Conservation (phyloP, 164 flowering plant species). For the Cinnamomum chago region DNA sequence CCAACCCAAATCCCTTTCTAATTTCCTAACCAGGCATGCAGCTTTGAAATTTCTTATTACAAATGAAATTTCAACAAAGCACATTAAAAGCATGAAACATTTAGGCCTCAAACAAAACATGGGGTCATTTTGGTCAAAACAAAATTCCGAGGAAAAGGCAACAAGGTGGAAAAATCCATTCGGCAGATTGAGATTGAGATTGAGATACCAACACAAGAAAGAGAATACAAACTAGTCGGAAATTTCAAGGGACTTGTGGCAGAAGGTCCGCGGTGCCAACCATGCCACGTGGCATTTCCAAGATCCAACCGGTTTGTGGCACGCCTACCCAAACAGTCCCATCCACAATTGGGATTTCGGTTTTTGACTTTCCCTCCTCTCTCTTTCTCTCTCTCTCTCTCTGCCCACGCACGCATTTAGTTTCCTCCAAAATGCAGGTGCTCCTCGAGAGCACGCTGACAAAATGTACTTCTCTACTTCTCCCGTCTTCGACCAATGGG, state of each 20-base stretch:
- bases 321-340: neutral
- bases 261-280: neutral
- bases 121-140: neutral
- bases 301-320: neutral
- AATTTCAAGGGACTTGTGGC: neutral
- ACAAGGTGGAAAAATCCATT: neutral
- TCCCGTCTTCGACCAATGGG: too few species aligned
- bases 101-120: neutral
- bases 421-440: too few species aligned
- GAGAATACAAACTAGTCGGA: neutral
- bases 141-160: neutral
- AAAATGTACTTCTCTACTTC: neutral
- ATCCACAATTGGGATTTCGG: neutral
- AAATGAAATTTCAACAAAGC: neutral
- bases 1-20: too few species aligned
- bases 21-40: too few species aligned
- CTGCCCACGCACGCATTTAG: neutral
- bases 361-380: neutral
- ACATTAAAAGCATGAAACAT: neutral
- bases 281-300: slow-evolving; percentile 4
- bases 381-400: too few species aligned
- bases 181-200: neutral
- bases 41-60: too few species aligned
- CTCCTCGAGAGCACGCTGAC: neutral
- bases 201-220: neutral